Base-by-base conservation (phyloP, 306 rosid genomes). In the Glycine latifolia region DNA sequence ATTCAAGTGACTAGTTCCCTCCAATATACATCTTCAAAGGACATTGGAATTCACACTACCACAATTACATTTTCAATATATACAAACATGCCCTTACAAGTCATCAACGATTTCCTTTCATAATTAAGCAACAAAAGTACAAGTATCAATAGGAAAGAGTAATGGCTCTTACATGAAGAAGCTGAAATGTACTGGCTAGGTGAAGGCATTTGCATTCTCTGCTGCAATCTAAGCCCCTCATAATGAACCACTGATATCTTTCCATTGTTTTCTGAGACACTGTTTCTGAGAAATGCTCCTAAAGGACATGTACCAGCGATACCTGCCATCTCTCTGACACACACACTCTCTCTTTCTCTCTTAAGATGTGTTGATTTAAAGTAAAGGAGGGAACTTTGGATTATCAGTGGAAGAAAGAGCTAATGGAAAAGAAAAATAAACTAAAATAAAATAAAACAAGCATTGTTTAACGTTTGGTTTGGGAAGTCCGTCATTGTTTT, bases 191-290 rank as follows among this genome's bases (percentile, higher is more conserved):
- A 63, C 9, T 87, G 67, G 15, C 5, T 81, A 8, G 78, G 54
- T 7, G 83, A 80, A 55, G 79, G 65, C 46, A 73, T 53, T 58
- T 77, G 89, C 35, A 70, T 63, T 58, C 37, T 82, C 3, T 86
- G 87, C 7, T 58, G 67, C 8, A 82, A 79, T 79, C 91, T 84
- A 78, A 84, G 90, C 3, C 92, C 90, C 69, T 76, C 80, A 58
- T 73, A 75, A 7, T 75, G 89, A 56, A 20, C 75, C 11, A 82
- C 78, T 11, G 49, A 65, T 0, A 8, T 17, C 8, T 65, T 65
- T 5, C 84, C 84, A 82, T 50, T 65, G 60, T 15, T 75, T 35
- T 79, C 84, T 10, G 79, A 74, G 35, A 80, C 87, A 14, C 48
- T 77, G 17, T 39, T 70, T 82, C 87, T 49, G n/a, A 82, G 70